Percentiles rank a stretch among this genome's conserved stretches.
Conservation (phyloP, 306 rosid genomes). For the Benincasa hispida region DNA sequence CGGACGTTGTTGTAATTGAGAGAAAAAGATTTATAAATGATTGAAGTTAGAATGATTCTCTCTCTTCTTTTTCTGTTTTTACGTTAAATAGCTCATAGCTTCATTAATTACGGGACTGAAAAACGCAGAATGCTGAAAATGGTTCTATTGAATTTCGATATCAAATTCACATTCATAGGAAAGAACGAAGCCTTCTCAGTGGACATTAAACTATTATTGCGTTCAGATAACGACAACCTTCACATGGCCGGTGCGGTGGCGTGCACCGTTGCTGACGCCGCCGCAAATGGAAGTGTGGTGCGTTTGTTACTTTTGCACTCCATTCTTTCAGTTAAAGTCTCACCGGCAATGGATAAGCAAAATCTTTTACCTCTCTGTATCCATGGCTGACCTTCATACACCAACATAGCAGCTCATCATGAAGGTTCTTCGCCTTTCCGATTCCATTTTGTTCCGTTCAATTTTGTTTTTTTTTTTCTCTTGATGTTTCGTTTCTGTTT, state of each 20-base stretch:
- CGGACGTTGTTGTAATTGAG: too few relatives aligned
- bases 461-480: neutral
- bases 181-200: neutral
- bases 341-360: neutral
- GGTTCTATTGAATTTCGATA: neutral
- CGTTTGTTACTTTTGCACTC: conserved; percentile 48
- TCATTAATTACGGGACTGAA: neutral
- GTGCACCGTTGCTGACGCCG: conserved; percentile 19
- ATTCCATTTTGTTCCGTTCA: neutral
- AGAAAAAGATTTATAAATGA: neutral
- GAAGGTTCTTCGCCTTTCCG: conserved; percentile 38
- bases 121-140: neutral
- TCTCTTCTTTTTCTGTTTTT: neutral
- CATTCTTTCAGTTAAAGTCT: conserved; percentile 50
- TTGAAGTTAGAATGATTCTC: neutral
- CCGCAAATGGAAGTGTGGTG: conserved; percentile 26
- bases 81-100: neutral
- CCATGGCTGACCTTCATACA: neutral
- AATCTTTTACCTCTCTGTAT: too few relatives aligned
- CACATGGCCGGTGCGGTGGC: conserved; percentile 45
- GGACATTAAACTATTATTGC: neutral
- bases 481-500: conserved; percentile 16
- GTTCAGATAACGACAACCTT: conserved; percentile 24
- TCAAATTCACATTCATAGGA: neutral
- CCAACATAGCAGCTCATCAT: conserved; percentile 17